Evolutionary conservation across 2,329 filamentous ascomycete genomes (phyloP).

Genomic region (Colletotrichum tamarilloi): DNA sequence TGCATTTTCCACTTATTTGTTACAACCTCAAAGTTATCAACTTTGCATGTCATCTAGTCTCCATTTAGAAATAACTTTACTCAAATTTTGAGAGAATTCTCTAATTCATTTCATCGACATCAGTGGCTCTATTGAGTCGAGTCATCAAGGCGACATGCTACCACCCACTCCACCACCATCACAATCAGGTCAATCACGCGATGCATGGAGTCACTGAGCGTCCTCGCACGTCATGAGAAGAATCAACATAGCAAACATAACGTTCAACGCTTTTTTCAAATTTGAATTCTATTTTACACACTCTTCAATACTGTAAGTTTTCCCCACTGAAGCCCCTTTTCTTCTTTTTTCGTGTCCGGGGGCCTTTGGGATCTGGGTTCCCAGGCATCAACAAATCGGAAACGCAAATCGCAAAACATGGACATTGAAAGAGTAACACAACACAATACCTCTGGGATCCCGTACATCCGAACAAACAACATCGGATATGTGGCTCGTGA

Average conservation of each 20-base stretch:
- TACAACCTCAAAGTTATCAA: background rate
- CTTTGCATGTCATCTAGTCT: background rate
- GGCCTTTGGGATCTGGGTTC: background rate
- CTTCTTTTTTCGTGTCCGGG: background rate
- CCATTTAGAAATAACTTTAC: slow-evolving; percentile 2
- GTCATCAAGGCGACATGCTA: no score
- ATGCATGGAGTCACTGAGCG: background rate
- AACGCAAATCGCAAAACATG: background rate
- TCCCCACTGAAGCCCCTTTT: background rate
- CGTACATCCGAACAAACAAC: background rate
- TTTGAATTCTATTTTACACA: background rate
- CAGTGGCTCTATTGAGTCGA: background rate
- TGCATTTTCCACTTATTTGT: background rate
- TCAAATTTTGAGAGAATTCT: background rate
- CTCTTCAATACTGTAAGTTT: background rate
- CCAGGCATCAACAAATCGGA: background rate
- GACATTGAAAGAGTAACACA: background rate
- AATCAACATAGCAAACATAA: background rate
- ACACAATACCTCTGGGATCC: background rate
- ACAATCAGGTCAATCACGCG: background rate
- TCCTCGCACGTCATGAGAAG: background rate
- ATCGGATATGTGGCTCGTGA: background rate
- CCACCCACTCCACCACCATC: background rate
- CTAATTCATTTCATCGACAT: background rate
- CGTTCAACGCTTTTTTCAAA: background rate